These are phyloP conservation scores for Myxozyma mucilagina DNA, from an alignment of 805 yeast genomes.

Conservation along the genomic window DNA sequence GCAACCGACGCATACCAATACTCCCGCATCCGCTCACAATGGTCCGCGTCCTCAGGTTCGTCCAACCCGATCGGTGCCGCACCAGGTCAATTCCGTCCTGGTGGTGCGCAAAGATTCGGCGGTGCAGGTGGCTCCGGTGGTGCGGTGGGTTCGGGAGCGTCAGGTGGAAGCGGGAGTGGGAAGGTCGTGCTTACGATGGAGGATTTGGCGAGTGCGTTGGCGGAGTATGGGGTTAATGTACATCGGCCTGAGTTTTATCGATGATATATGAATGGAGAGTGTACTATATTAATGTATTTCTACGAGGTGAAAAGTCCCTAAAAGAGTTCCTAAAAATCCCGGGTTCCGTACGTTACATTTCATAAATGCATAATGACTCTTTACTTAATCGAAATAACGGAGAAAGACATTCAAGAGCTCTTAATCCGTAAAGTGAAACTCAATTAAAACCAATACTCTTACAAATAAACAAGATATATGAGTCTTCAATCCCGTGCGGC, in stretches of 20 bases:
- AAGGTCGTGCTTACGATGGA: conserved; percentile 90
- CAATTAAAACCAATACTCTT: too few species aligned
- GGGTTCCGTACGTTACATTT: too few species aligned
- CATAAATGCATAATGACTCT: too few species aligned
- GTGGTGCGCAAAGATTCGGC: conserved; percentile 40
- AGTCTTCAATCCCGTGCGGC: too few species aligned
- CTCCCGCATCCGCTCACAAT: conserved; percentile 84
- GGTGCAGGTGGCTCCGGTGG: conserved; percentile 39
- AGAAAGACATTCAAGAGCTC: too few species aligned
- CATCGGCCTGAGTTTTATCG: conserved; percentile 93
- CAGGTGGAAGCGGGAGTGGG: conserved; percentile 46
- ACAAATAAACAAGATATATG: too few species aligned
- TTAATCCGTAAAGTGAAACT: too few species aligned
- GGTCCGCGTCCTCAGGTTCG: conserved; percentile 61
- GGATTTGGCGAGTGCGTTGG: conserved; percentile 86
- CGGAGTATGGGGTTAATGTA: conserved; percentile 89
- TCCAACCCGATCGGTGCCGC: conserved; percentile 71
- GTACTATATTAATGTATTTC: too few species aligned
- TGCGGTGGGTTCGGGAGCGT: conserved; percentile 40
- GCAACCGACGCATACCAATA: conserved; percentile 97
- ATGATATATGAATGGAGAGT: conserved; percentile 39
- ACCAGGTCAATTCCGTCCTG: conserved; percentile 25
- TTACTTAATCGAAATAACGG: too few species aligned
- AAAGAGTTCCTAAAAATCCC: too few species aligned
- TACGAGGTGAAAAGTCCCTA: too few species aligned